Percentiles rank a stretch among this genome's conserved stretches.
phyloP scores from a whole-genome alignment of 2,329 filamentous ascomycete species.

The Alternaria postmessia region DNA sequence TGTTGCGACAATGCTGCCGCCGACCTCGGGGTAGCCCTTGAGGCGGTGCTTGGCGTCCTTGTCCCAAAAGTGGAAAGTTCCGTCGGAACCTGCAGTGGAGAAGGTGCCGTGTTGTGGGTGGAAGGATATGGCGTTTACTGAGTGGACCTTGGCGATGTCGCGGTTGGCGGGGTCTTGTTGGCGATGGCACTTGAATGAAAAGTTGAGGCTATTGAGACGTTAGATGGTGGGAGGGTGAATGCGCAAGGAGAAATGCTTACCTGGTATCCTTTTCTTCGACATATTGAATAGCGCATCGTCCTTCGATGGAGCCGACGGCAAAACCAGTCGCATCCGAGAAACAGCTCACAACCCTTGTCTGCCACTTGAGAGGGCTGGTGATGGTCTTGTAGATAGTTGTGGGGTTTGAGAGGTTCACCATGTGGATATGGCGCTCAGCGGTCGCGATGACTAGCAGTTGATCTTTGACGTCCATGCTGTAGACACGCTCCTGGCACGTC shows the following conservation, averaged over 20 bases:
- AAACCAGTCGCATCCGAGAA: constrained; percentile 92
- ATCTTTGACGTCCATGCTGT: constrained; percentile 90
- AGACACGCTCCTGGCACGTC: constrained; percentile 78
- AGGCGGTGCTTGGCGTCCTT: constrained; percentile 63
- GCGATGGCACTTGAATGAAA: constrained; percentile 99
- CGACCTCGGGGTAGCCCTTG: constrained; percentile 70
- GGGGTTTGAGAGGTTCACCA: constrained; percentile 89
- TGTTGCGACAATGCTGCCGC: constrained; percentile 85
- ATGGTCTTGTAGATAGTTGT: constrained; percentile 94
- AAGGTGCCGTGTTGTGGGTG: constrained; percentile 98
- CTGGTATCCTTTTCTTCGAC: constrained; percentile 92
- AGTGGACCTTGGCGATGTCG: constrained; percentile 87
- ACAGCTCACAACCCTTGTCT: constrained; percentile 93
- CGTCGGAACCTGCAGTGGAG: constrained; percentile 92
- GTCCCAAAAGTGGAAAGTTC: constrained; percentile 97
- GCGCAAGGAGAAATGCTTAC: constrained; percentile 44
- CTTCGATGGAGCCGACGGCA: constrained; percentile 95
- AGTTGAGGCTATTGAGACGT: constrained; percentile 71
- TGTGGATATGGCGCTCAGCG: constrained; percentile 94
- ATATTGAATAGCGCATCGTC: constrained; percentile 96
- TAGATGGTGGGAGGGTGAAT: constrained; percentile 10
- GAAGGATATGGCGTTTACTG: constrained; percentile 97
- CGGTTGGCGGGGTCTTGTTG: constrained; percentile 69
- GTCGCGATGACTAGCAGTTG: constrained; percentile 91
- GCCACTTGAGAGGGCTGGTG: constrained; percentile 97